Base-by-base conservation (phyloP, 1,139 yeast species). In the Schizosaccharomyces versatilis region DNA sequence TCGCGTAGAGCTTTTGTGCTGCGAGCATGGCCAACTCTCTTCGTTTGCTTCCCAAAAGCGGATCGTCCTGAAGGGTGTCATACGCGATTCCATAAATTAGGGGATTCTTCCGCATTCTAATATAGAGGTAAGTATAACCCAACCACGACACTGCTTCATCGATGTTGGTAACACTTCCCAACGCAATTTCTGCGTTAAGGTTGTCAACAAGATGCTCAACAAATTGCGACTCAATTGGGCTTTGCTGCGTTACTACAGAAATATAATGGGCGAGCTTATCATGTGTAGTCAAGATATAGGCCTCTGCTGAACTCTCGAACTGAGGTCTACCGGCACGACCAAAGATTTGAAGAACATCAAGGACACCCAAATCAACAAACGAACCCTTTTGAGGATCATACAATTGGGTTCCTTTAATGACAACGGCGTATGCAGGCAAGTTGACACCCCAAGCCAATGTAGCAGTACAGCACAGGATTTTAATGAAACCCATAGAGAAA, bases 311-410 rank as follows among this genome's bases (percentile, higher is more conserved):
- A 57, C 77, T 78, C 63, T 93, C 95, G 68, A 79, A 93, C 62
- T 94, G 98, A 0, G 99, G 99, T 69, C 99, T 79, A 69, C 99
- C 99, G 47, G 98, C 98, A 71, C 99, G 84, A 62, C 99, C 99
- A 70, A 93, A 90, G 62, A 93, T 93, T 69, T 93, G 99, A 59
- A 93, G 82, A 41, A 93, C 95, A 69, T 93, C 99, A 0, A 96
- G 83, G 19, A 93, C 88, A 1, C 97, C 96, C 55, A 93, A 72
- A 64, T 93, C 98, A 2, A 81, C 79, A 66, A 80, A 85, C 0
- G 97, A 96, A 73, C 98, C 98, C 57, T 82, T 84, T 64, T 88
- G 85, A 0, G 98, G 77, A 66, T 93, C 94, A 65, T 93, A 93
- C 0, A 93, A 85, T 64, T 86, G 95, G 0, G 99, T 93, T 1